A percentile compares a stretch with the other conserved stretches of the same genome.
These are phyloP conservation scores for Nepenthes mirabilis DNA, from an alignment of 148 eudicot species.

Conservation along the genomic window DNA sequence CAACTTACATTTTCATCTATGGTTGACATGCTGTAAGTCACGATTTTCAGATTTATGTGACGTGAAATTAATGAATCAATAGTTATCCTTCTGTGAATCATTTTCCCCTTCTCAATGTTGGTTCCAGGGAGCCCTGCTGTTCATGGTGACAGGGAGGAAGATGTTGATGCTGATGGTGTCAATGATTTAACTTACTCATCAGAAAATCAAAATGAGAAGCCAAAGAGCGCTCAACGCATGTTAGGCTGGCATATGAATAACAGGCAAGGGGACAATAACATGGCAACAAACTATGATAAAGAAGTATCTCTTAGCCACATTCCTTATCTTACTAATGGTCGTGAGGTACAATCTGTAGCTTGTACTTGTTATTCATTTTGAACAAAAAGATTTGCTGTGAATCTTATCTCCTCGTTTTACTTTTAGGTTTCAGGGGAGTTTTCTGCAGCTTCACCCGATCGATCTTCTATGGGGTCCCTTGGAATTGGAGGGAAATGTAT, in stretches of 20 bases:
- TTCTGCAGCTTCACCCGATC: constrained; percentile 66
- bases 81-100: no score
- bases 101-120: neutral
- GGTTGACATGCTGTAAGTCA: no score
- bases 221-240: constrained; percentile 46
- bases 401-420: constrained; percentile 1
- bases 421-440: constrained; percentile 61
- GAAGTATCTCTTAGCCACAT: constrained; percentile 40
- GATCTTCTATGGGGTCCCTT: constrained; percentile 48
- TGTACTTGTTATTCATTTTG: neutral
- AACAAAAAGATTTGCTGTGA: neutral
- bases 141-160: constrained; percentile 40
- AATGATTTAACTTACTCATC: constrained; percentile 27
- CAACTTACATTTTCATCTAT: no score
- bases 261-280: constrained; percentile 35
- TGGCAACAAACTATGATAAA: constrained; percentile 45
- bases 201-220: constrained; percentile 42
- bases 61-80: no score
- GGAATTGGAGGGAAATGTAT: constrained; percentile 31
- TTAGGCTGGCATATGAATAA: constrained; percentile 60
- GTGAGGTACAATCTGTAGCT: constrained; percentile 24
- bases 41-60: no score
- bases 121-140: constrained; percentile 34
- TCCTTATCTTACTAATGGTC: constrained; percentile 45
- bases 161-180: constrained; percentile 29